These are phyloP conservation scores for Phoma sp. DNA, from an alignment of 2,329 filamentous ascomycete species.

Conservation along the genomic window DNA sequence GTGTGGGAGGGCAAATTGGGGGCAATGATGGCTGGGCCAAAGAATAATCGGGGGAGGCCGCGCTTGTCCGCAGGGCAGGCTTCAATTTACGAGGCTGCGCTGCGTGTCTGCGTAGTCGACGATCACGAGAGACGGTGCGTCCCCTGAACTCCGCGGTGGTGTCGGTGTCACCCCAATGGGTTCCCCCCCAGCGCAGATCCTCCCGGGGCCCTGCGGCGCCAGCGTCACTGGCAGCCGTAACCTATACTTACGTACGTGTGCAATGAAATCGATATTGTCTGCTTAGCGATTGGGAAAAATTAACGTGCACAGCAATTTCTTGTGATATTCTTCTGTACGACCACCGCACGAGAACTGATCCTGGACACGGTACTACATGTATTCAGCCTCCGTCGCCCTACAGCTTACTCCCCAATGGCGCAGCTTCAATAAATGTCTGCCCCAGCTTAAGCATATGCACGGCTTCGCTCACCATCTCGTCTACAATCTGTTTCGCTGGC, in stretches of 20 bases:
- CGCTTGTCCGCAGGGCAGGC: not conserved
- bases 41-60: conserved; percentile 1
- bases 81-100: not conserved
- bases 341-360: conserved; percentile 6
- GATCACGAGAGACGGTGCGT: conserved; percentile 4
- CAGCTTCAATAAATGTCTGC: conserved; percentile 40
- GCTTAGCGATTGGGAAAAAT: not conserved
- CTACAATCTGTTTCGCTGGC: conserved; percentile 83
- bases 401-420: conserved; percentile 38
- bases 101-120: not conserved
- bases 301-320: conserved; percentile 1
- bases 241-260: not conserved
- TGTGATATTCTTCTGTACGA: conserved; percentile 6
- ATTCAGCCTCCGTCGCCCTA: conserved; percentile 18
- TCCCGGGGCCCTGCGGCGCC: conserved; percentile 7
- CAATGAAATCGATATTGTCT: not conserved
- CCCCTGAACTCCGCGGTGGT: conserved; percentile 5
- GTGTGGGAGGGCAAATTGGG: not conserved
- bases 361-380: not conserved
- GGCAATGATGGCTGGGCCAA: conserved; percentile 1
- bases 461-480: conserved; percentile 75
- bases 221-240: not conserved
- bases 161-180: not conserved
- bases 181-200: conserved; percentile 29
- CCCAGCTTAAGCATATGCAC: conserved; percentile 48